Base-by-base conservation (phyloP, 2,329 filamentous ascomycete genomes). In the Karstenula rhodostoma region DNA sequence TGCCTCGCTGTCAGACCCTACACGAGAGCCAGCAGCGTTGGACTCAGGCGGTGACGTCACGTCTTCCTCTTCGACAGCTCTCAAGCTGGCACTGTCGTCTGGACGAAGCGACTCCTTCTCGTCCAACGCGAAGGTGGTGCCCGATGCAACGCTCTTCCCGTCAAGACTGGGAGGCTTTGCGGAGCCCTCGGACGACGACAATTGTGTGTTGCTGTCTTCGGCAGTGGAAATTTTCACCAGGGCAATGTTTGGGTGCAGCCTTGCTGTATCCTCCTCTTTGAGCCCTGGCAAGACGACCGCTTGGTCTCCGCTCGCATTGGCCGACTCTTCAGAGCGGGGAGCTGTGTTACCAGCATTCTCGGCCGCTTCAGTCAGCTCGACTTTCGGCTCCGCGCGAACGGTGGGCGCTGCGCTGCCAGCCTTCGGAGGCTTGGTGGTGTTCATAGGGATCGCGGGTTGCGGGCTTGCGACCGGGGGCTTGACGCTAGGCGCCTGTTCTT, bases 81-180 rank as follows among this genome's bases (percentile, higher is more conserved):
- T 93, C 17, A 97, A 90, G 75, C 94, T 97, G 35, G 94, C 94
- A 77, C 94, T 97, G 74, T 98, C 94, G 78, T 98, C 94, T 9
- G 94, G 94, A 13, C 94, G 90, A 56, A 97, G 84, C 6, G 94
- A 97, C 76, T 97, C 94, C 77, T 97, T 97, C 78, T 98, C 94
- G 72, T 98, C 94, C 74, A 97, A 83, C n/a, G 92, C 93, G 79
- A 97, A 97, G 0, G 94, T 97, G 4, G 93, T 96, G 17, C 92
- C 93, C 27, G 94, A 98, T 4, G 93, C 93, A 70, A 96, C 92
- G 76, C 94, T 97, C 81, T 97, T 97, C 51, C 92, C 93, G 76
- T 97, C 94, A 43, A 97, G 84, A 74, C 93, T 97, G 37, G 92
- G 90, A 54, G 92, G 92, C 78, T 97, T 97, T 2, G 89, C 93